Evolutionary conservation across 75 land plant genomes (phyloP).

Genomic region (Pinus albicaulis): DNA sequence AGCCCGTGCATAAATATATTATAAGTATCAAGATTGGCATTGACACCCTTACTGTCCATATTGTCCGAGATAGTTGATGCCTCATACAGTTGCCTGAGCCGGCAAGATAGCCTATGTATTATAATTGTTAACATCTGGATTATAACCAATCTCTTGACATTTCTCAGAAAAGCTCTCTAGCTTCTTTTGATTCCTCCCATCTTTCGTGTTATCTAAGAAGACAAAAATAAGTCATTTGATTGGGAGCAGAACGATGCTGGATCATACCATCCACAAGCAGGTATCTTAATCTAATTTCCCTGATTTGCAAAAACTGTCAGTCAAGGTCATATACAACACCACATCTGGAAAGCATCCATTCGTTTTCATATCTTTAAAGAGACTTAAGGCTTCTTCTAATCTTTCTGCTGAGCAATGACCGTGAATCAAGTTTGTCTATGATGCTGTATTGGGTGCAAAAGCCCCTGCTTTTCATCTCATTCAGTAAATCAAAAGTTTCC

Average conservation of each 20-base stretch:
- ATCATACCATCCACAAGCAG: constrained; percentile 55
- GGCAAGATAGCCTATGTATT: constrained; percentile 45
- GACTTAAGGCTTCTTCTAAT: constrained; percentile 54
- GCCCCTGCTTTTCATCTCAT: constrained; percentile 52
- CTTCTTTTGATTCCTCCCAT: constrained; percentile 58
- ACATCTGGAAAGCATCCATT: constrained; percentile 46
- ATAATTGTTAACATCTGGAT: constrained; percentile 45
- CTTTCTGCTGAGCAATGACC: constrained; percentile 39
- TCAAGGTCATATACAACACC: constrained; percentile 47
- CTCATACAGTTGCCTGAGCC: constrained; percentile 23
- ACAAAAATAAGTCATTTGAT: constrained; percentile 37
- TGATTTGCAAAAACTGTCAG: constrained; percentile 49
- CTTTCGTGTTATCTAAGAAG: constrained; percentile 54
- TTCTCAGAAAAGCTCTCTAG: constrained; percentile 40
- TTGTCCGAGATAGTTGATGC: constrained; percentile 25
- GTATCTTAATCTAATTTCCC: constrained; percentile 49
- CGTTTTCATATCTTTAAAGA: constrained; percentile 49
- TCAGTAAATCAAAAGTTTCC: constrained; percentile 49
- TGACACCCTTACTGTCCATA: constrained; percentile 38
- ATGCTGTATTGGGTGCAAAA: constrained; percentile 44
- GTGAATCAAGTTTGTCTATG: constrained; percentile 57
- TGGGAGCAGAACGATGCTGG: constrained; percentile 40
- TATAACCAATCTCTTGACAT: constrained; percentile 23
- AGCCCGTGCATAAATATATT: constrained; percentile 52
- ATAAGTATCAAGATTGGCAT: constrained; percentile 48